Base-by-base conservation (phyloP, 1,284 basidiomycete genomes). In the Ceratobasidium sp. region DNA sequence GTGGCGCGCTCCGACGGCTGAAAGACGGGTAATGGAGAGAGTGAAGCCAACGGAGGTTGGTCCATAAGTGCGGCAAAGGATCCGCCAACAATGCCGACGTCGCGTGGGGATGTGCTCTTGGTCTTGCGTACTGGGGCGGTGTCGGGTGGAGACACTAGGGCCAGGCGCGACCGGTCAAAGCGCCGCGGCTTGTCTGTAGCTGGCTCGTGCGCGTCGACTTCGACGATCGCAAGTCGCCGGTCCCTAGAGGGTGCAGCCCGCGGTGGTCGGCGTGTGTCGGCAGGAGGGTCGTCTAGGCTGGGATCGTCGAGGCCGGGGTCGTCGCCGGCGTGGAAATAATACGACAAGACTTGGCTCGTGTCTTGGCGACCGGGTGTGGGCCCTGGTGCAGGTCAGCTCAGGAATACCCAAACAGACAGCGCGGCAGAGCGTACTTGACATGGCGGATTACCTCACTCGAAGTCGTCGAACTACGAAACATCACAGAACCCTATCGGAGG, bases 121-220 rank as follows among this genome's bases (percentile, higher is more conserved):
- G 78, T 17, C 33, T 28, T 6, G 26, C 23, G 15, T 7, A 17
- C 12, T 62, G 59, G 59, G 26, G 79, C 46, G 5, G 78, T 77
- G 33, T 78, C 79, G 59, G 79, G 78, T 23, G 80, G 80, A 23
- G 75, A 75, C 42, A 80, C 77, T 15, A 81, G 68, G 2, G 80
- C 80, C 17, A 80, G 54, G 23, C 73, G 77, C 23, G 74, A 50
- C 44, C 75, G 80, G 44, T 79, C 52, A 15, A 64, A 64, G 56
- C 67, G 65, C 4, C 76, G 46, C 5, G 33, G n/a, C 20, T 69
- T 46, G 40, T 50, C 73, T 56, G 38, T 13, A 38, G 38, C 59
- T 20, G 56, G 6, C 44, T 50, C 66, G 50, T 42, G 15, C n/a
- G n/a, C 64, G 75, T 80, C 78, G 33, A 81, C 48, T 54, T 81